phyloP scores from a whole-genome alignment of 129 eudicot genomes.

The Saussurea involucrata region DNA sequence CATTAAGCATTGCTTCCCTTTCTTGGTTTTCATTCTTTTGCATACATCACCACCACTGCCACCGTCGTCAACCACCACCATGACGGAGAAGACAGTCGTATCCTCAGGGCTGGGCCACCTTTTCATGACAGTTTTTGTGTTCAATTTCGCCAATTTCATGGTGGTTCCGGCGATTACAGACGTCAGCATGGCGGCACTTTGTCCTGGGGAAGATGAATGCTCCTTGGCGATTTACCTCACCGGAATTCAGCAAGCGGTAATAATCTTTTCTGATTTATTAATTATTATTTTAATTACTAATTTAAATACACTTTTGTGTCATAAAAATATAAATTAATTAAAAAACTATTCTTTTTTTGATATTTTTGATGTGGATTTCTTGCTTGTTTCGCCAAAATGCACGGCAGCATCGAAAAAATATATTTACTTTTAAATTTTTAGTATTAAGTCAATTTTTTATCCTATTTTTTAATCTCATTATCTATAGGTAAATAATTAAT shows the following conservation, averaged over 20 bases:
- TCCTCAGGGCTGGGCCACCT: conserved; percentile 48
- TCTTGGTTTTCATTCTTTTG: neutral
- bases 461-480: too few species aligned
- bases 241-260: conserved; percentile 51
- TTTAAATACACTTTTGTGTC: conserved; percentile 10
- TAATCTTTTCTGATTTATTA: neutral
- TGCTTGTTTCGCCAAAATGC: conserved; percentile 21
- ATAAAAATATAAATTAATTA: neutral
- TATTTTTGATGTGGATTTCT: conserved; percentile 11
- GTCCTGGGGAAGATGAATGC: conserved; percentile 68
- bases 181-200: conserved; percentile 57
- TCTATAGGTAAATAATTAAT: too few species aligned
- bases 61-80: neutral
- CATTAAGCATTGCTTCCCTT: conserved; percentile 27
- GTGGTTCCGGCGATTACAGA: conserved; percentile 70
- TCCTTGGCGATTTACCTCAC: conserved; percentile 61
- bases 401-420: neutral
- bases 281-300: neutral
- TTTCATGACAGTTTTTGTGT: conserved; percentile 51
- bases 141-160: conserved; percentile 51
- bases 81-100: conserved; percentile 27
- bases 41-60: neutral
- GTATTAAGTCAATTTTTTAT: neutral
- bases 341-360: neutral
- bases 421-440: neutral